phyloP scores from a whole-genome alignment of 768 basidiomycete species.

The Boletus subparvulus region DNA sequence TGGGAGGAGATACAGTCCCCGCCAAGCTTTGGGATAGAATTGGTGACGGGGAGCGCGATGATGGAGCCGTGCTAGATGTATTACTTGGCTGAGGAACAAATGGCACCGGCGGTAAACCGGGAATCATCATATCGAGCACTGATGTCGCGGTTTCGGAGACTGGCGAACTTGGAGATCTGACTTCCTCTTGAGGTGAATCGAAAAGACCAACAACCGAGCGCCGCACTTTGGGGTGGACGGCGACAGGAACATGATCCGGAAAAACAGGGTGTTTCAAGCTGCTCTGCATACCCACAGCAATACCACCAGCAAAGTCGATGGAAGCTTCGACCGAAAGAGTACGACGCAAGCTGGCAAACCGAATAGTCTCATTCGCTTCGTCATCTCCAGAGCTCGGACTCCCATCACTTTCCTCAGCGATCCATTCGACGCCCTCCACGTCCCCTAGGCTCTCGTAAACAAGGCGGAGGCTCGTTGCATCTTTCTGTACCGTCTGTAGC shows the following conservation, averaged over 20 bases:
- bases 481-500: conserved; percentile 67
- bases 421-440: conserved; percentile 41
- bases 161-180: conserved; percentile 7
- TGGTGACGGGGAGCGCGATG: conserved; percentile 26
- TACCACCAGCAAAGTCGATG: conserved; percentile 21
- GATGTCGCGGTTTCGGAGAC: conserved; percentile 18
- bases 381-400: conserved; percentile 28
- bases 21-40: not conserved
- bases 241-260: conserved; percentile 19
- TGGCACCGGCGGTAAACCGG: conserved; percentile 32
- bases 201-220: conserved; percentile 68
- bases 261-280: conserved; percentile 20
- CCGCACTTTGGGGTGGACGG: conserved; percentile 33
- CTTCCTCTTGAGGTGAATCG: conserved; percentile 34
- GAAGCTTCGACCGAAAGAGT: conserved; percentile 23
- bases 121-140: conserved; percentile 34
- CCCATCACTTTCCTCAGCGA: conserved; percentile 44
- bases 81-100: conserved; percentile 35
- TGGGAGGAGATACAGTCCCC: conserved; percentile 6
- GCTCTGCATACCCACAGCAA: conserved; percentile 25
- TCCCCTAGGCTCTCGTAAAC: conserved; percentile 69
- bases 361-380: conserved; percentile 32
- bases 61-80: conserved; percentile 15
- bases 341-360: conserved; percentile 31
- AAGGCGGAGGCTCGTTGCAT: conserved; percentile 66